These are phyloP conservation scores for Draba incana DNA, from an alignment of 345 rosid species.

Conservation along the genomic window DNA sequence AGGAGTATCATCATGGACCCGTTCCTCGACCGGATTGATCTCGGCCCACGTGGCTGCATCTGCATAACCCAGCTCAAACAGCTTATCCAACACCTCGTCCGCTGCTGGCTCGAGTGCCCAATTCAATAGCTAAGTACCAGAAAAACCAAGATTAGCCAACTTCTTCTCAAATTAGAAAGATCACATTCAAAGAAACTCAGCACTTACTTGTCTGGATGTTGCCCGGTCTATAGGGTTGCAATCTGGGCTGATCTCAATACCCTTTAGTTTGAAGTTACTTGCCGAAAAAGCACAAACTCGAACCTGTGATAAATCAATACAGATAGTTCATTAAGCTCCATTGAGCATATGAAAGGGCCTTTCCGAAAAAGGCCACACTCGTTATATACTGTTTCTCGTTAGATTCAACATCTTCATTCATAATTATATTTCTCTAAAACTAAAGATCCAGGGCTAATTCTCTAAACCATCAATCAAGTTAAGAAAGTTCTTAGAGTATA, in stretches of 20 bases:
- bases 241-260: constrained; percentile 88
- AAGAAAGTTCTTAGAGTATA: no score
- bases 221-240: constrained; percentile 82
- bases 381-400: background rate
- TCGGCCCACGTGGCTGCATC: constrained; percentile 88
- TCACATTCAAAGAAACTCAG: constrained; percentile 2
- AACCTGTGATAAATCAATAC: constrained; percentile 50
- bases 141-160: constrained; percentile 6
- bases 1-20: constrained; percentile 44
- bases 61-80: constrained; percentile 76
- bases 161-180: constrained; percentile 17
- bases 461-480: no score
- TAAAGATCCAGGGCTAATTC: no score
- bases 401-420: no score
- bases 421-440: no score
- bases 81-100: constrained; percentile 66
- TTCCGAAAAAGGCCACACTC: background rate
- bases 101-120: constrained; percentile 97
- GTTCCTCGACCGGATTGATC: constrained; percentile 58
- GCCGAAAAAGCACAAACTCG: constrained; percentile 91
- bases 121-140: constrained; percentile 61
- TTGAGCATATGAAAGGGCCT: constrained; percentile 4
- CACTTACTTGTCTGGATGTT: constrained; percentile 66
- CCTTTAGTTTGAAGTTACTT: constrained; percentile 58
- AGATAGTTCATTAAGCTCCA: background rate